Evolutionary conservation across 2,329 filamentous ascomycete genomes (phyloP).

Genomic region (Pyrenophora teres): DNA sequence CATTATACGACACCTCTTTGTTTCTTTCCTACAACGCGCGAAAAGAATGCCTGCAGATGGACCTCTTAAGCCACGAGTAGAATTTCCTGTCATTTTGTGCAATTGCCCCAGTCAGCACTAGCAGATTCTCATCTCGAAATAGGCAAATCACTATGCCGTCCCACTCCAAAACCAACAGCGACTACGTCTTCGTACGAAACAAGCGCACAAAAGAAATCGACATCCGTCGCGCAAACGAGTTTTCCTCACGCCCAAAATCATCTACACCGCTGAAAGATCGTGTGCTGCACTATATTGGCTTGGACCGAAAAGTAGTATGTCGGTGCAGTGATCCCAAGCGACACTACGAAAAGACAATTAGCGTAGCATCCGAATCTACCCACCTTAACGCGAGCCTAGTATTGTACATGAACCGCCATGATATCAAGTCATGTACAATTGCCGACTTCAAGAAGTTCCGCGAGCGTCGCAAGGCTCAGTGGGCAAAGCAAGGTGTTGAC

Average conservation of each 20-base stretch:
- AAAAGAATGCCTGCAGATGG: background rate
- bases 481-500: slow-evolving; percentile 6
- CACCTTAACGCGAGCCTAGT: slow-evolving; percentile 8
- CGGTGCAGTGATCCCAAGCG: slow-evolving; percentile 2
- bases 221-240: slow-evolving; percentile 5
- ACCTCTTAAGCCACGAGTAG: background rate
- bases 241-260: background rate
- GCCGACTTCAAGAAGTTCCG: background rate
- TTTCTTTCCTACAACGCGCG: background rate
- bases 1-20: background rate
- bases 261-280: background rate
- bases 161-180: background rate
- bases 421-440: slow-evolving; percentile 5
- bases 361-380: slow-evolving; percentile 5
- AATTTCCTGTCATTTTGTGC: no score
- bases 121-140: background rate
- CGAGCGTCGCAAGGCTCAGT: background rate
- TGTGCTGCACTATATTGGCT: slow-evolving; percentile 11
- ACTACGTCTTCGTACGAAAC: slow-evolving; percentile 10
- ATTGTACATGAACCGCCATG: slow-evolving; percentile 17
- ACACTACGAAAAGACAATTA: background rate
- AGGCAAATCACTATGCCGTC: background rate
- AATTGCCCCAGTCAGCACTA: background rate
- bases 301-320: slow-evolving; percentile 2
- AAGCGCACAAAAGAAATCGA: slow-evolving; percentile 11